Base-by-base conservation (phyloP, 2,329 filamentous ascomycete species). In the Penicillium sumatraense region DNA sequence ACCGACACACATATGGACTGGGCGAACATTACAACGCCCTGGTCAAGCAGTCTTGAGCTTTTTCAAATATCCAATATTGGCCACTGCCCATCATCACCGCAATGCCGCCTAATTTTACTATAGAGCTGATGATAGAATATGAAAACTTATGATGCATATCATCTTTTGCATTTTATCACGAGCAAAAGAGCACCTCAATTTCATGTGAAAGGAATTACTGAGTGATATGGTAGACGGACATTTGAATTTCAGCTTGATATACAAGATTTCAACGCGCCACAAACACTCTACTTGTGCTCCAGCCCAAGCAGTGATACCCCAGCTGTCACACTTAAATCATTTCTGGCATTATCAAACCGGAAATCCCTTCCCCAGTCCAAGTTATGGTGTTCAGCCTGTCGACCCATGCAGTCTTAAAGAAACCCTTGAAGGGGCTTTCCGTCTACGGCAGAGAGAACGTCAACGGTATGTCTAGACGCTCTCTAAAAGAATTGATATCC, bases 11-110 rank as follows among this genome's bases (percentile, higher is more conserved):
- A 46, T 98, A 96, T 73, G 93, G 93, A 1, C 79, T 99, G 47
- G 95, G 95, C 11, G 95, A 98, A 78, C 95, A 99, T 77, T 99
- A 99, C 76, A 99, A 99, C 72, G 96, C 93, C 50, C 75, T 99
- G 71, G 75, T 85, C 64, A 83, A 80, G 68, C 71, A 71, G 46
- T 29, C 40, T n/a, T 71, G 65, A 65, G 50, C 11, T 5, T 29
- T 46, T 21, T 10, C n/a, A 31, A 42, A 52, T 33, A 20, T n/a
- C 26, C 33, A 26, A 51, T 35, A 7, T 10, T 42, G n/a, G 14
- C 16, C 14, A 9, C 13, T 42, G n/a, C 14, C 16, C 14, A 9
- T 11, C 42, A 13, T 46, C 23, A 23, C 44, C 44, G 48, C 10
- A 10, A 14, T 35, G 26, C 8, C n/a, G 13, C 42, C n/a, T 31